Evolutionary conservation across 305 asterid genomes (phyloP), one percentile per base, ranked within the genome.

Genomic region (Andrographis paniculata): DNA sequence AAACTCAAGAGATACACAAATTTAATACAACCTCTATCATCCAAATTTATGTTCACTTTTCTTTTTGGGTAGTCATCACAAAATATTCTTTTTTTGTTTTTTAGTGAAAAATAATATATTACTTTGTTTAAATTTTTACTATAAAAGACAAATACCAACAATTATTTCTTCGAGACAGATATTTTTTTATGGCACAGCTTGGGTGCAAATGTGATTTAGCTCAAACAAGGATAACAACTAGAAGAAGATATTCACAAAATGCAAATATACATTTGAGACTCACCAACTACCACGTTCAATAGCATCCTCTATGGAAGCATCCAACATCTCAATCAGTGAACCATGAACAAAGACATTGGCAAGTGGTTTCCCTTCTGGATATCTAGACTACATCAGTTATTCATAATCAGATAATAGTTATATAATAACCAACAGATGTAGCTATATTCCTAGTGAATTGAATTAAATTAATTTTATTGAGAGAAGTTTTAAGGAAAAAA

Each of bases 211-310:
- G 12, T 31, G 11, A 31, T 31, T 1, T 1, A 31, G 1, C 13
- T 1, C 6, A 8, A 3, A 31, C 13, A 31, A 42, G 27, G 37
- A 43, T 41, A 47, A 39, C 55, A 13, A 51, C 18, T 37, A 44
- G 30, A 21, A 42, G 36, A 45, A 54, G 39, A n/a, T n/a, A n/a
- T n/a, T n/a, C 27, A 33, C 30, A 28, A 33, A 49, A 21, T 24
- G 7, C 53, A 17, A 33, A 33, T 53, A 18, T 54, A 63, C 42
- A 55, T 53, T 53, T 49, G 28, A 43, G 33, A 68, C 92, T 74
- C 68, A 91, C 99, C 99, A 91, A 74, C 87, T 84, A 64, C 84
- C 78, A 55, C 82, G 81, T 59, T 91, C 95, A 50, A 91, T 63
- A 61, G 86, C 87, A 67, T 91, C 99, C 78, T 87, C 99, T 22